phyloP scores from a whole-genome alignment of 225 moss, liverwort and hornwort species.

The Neckera pumila region DNA sequence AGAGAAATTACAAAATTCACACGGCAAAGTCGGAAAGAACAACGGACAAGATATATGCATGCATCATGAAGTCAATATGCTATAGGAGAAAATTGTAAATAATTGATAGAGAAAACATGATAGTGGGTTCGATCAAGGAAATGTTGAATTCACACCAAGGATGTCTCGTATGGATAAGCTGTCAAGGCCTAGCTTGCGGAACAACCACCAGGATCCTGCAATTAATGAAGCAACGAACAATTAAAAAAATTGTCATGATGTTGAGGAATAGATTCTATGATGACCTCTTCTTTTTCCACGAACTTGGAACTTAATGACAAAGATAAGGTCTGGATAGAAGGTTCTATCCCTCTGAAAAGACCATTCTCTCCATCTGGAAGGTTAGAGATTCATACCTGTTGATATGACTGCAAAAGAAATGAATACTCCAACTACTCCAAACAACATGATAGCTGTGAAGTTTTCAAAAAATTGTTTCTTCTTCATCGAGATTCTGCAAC shows the following conservation, averaged over 20 bases:
- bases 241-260: neutral
- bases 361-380: neutral
- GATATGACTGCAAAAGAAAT: conserved; percentile 72
- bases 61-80: neutral
- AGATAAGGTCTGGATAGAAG: neutral
- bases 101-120: neutral
- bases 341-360: neutral
- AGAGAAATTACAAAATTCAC: neutral
- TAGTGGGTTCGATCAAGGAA: neutral
- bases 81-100: neutral
- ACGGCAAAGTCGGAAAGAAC: neutral
- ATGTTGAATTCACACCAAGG: conserved; percentile 25
- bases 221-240: neutral
- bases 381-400: conserved; percentile 5
- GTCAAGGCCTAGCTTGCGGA: conserved; percentile 58
- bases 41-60: neutral
- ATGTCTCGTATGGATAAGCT: conserved; percentile 56
- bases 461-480: conserved; percentile 89
- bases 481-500: conserved; percentile 68
- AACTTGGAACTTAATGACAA: neutral
- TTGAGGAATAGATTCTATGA: neutral
- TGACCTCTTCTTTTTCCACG: neutral
- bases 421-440: conserved; percentile 81
- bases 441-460: conserved; percentile 75
- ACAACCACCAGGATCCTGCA: conserved; percentile 44